Percentiles rank a stretch among this genome's conserved stretches.
These are phyloP conservation scores for Gonapodya sp. DNA, from an alignment of 192 early-diverging fungal species.

Conservation along the genomic window DNA sequence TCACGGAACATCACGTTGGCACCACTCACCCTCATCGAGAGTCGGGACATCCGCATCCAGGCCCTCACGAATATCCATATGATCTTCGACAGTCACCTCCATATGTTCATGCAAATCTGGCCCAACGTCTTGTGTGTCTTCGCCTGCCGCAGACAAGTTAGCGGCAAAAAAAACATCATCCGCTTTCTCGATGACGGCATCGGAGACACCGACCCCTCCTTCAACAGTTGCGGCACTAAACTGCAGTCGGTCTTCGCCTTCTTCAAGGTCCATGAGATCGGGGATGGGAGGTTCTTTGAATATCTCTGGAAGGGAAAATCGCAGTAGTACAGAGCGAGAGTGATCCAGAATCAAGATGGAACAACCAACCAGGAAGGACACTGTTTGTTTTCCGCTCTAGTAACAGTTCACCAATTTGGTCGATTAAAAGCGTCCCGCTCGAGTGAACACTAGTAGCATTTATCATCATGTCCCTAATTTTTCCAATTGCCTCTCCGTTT, in stretches of 20 bases:
- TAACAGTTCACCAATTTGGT: neutral
- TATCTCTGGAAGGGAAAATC: neutral
- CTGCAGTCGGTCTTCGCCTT: neutral
- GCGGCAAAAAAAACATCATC: neutral
- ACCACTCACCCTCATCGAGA: neutral
- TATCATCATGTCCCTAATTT: neutral
- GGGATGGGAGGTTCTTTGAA: neutral
- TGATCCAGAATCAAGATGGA: too few relatives aligned
- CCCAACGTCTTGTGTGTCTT: too few relatives aligned
- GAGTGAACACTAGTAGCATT: neutral
- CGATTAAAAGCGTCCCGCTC: neutral
- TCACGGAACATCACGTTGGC: too few relatives aligned
- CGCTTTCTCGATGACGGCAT: neutral
- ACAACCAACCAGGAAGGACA: neutral
- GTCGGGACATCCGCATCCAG: neutral
- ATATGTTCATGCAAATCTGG: neutral
- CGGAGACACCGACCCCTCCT: neutral
- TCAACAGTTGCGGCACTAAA: neutral
- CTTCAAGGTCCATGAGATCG: neutral
- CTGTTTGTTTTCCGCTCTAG: neutral
- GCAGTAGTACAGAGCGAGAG: too few relatives aligned
- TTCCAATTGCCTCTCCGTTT: neutral
- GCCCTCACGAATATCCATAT: neutral
- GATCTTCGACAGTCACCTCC: neutral
- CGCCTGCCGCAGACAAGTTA: neutral